A percentile compares a stretch with the other conserved stretches of the same genome.
These are phyloP conservation scores for Camellia sinensis DNA, from an alignment of 148 eudicot genomes.

Conservation along the genomic window DNA sequence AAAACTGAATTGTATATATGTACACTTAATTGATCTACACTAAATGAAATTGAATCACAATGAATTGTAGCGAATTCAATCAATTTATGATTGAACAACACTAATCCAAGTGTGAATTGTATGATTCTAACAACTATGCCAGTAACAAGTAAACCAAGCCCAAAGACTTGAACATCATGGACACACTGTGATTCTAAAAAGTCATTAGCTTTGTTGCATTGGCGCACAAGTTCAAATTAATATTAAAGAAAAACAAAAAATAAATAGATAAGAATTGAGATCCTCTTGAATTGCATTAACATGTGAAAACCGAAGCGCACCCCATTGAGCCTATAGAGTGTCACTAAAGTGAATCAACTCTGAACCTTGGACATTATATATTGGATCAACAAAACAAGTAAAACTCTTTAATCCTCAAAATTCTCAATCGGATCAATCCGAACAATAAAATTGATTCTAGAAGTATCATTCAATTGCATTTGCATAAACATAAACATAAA, in stretches of 20 bases:
- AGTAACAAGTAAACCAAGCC: not conserved
- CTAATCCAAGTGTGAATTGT: no score
- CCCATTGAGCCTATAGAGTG: not conserved
- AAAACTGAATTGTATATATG: no score
- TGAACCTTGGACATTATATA: not conserved
- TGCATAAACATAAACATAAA: not conserved
- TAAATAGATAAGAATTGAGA: not conserved
- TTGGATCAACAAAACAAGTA: not conserved
- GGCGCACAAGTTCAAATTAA: not conserved
- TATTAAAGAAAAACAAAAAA: not conserved
- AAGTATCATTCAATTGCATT: not conserved
- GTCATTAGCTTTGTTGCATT: not conserved
- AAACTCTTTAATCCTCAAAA: not conserved
- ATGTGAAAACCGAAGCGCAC: not conserved
- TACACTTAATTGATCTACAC: no score
- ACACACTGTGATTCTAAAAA: not conserved
- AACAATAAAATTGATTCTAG: not conserved
- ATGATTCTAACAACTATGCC: not conserved
- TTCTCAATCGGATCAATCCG: not conserved
- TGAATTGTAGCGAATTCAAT: no score
- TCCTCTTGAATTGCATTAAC: not conserved
- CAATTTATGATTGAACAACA: no score
- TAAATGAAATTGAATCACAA: no score
- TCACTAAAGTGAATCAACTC: slow-evolving; percentile 2
- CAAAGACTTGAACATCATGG: not conserved